Conservation (phyloP, 2,329 filamentous ascomycete species). For the Amauroascus verrucosus region DNA sequence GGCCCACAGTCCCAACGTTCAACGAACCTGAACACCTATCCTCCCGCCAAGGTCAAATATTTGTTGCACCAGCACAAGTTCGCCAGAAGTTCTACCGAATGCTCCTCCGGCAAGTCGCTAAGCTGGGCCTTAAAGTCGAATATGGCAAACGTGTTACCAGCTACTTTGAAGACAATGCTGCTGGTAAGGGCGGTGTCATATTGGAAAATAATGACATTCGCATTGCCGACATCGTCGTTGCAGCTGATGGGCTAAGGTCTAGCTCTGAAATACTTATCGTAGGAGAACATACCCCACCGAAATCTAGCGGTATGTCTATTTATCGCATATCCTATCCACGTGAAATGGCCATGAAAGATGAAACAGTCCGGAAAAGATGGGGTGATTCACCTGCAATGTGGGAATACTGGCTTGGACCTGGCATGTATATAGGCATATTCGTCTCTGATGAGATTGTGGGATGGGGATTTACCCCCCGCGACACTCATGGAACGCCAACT, state of each 20-base stretch:
- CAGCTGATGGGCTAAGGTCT: not conserved
- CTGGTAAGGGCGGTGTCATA: not conserved
- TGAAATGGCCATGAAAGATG: not conserved
- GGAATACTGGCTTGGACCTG: not conserved
- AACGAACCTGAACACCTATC: not conserved
- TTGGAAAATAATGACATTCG: not conserved
- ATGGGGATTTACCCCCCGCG: not conserved
- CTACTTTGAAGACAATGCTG: not conserved
- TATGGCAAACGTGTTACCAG: not conserved
- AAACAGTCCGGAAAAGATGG: not conserved
- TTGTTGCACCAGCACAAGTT: not conserved
- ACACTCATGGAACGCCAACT: not conserved
- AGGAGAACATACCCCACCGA: not conserved
- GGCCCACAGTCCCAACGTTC: not conserved
- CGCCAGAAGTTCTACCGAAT: not conserved
- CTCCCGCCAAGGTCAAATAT: not conserved
- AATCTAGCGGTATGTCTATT: not conserved
- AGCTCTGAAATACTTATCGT: not conserved
- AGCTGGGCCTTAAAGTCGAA: not conserved
- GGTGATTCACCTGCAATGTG: not conserved
- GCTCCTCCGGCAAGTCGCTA: not conserved
- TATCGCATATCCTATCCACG: not conserved
- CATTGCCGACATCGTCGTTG: not conserved
- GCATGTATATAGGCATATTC: not conserved
- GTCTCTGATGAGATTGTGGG: not conserved